Evolutionary conservation across 306 rosid species (phyloP), one percentile per base, ranked within the genome.

Genomic region (Trifolium subterraneum): DNA sequence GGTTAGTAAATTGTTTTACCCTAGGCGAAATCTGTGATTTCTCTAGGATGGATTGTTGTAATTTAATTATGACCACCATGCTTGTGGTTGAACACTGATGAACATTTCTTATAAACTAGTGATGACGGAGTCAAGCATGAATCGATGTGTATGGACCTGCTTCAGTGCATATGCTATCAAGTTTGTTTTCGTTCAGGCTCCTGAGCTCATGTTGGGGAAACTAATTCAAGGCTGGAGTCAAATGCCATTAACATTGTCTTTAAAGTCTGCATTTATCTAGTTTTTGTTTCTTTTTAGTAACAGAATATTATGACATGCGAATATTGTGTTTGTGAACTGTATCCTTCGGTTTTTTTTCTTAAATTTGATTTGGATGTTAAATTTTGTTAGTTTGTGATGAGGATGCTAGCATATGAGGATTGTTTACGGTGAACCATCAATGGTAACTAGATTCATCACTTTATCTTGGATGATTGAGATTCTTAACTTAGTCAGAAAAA

Each of bases 131-230:
- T 84, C 87, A 66, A 70, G 84, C 35, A 85, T 86, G 89, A 79
- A 85, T 74, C 91, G 84, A 66, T 94, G 96, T 54, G 68, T 88
- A 68, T 88, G 75, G 64, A 82, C 83, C 78, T 94, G 97, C 90
- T 44, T 88, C 79, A 71, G 85, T 79, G 96, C 93, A 38, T 85
- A 88, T 87, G 85, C 85, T 39, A 78, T 85, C 5, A 94, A 88
- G 84, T 27, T 83, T 76, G 44, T 88, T 14, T 85, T 84, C 78
- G 73, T 89, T 13, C 80, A 75, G 75, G 62, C 84, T 64, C 71
- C 68, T 61, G 79, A 86, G 68, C 77, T 81, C 83, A 82, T 79
- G 48, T 18, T 65, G 79, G 63, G 79, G 80, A 62, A 72, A 25
- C 54, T 61, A 36, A 55, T 55, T 27, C 73, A 63, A 42, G 77